Evolutionary conservation across 83 land plant species (phyloP).

Genomic region (Thuja plicata): DNA sequence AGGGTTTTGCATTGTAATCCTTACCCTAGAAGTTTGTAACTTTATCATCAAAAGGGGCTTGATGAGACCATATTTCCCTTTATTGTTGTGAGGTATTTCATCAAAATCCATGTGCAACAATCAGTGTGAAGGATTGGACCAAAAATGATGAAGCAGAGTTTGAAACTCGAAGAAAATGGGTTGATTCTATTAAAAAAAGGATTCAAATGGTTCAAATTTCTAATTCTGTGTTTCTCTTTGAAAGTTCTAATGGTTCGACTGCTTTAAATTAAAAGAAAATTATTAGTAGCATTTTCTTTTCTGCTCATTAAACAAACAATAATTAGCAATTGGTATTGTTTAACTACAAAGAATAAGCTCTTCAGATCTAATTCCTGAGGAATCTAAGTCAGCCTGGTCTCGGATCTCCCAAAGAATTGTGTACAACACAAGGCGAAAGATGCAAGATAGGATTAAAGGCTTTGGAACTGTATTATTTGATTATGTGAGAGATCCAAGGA

Average conservation of each 20-base stretch:
- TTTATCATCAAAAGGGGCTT: neutral
- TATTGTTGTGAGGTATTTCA: neutral
- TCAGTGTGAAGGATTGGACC: neutral
- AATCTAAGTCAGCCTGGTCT: conserved; percentile 36
- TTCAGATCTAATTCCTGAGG: conserved; percentile 59
- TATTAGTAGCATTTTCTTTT: neutral
- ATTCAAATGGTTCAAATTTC: neutral
- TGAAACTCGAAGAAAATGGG: neutral
- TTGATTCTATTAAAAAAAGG: neutral
- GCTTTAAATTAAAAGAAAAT: neutral
- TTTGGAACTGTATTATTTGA: conserved; percentile 17
- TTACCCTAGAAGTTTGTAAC: neutral
- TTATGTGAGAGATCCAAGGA: conserved; percentile 49
- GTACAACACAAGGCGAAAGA: conserved; percentile 19
- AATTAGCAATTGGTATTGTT: neutral
- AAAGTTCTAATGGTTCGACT: neutral
- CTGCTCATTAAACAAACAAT: neutral
- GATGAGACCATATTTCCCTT: neutral
- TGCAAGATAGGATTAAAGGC: conserved; percentile 21
- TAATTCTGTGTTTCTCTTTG: too few relatives aligned
- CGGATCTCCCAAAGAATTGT: conserved; percentile 22
- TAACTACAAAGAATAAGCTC: conserved; percentile 28
- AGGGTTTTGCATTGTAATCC: neutral
- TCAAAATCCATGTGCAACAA: neutral
- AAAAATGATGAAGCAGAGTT: neutral